A percentile compares a stretch with the other conserved stretches of the same genome.
Conservation (phyloP, 2,329 filamentous ascomycete genomes). For the Fusarium caatingaense region DNA sequence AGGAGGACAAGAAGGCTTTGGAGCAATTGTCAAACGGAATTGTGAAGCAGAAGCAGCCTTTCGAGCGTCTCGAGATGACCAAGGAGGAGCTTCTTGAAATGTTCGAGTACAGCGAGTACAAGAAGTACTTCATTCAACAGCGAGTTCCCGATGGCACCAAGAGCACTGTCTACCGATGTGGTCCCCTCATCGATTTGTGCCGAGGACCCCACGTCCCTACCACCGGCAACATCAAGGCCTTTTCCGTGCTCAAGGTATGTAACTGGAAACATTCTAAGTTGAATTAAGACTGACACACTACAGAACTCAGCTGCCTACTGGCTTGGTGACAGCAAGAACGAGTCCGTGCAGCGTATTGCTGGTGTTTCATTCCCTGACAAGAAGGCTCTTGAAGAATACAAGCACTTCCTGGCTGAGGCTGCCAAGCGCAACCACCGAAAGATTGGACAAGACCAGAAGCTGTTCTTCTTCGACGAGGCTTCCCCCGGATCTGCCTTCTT, state of each 20-base stretch:
- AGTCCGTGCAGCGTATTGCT: conserved; percentile 95
- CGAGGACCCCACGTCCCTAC: conserved; percentile 92
- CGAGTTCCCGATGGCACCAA: conserved; percentile 81
- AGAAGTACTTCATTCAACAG: conserved; percentile 90
- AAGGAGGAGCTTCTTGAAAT: conserved; percentile 95
- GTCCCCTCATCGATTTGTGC: conserved; percentile 94
- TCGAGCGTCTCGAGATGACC: conserved; percentile 87
- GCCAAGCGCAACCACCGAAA: conserved; percentile 95
- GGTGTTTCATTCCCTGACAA: conserved; percentile 97
- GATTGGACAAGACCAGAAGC: conserved; percentile 93
- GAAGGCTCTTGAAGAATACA: conserved; percentile 91
- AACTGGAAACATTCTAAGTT: neutral
- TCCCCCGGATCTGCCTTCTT: conserved; percentile 96
- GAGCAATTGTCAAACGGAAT: conserved; percentile 84
- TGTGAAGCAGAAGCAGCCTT: conserved; percentile 96
- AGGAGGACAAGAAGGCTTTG: conserved; percentile 85
- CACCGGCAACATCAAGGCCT: conserved; percentile 93
- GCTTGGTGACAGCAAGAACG: conserved; percentile 91
- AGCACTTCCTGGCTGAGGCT: conserved; percentile 97
- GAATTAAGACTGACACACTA: conserved; percentile 55
- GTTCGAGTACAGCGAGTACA: conserved; percentile 98
- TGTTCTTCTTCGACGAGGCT: conserved; percentile 95
- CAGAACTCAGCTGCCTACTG: conserved; percentile 83
- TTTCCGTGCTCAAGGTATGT: conserved; percentile 83
- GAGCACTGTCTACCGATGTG: conserved; percentile 94